Evolutionary conservation across 139 green algal species (phyloP).

Genomic region (Chara braunii): DNA sequence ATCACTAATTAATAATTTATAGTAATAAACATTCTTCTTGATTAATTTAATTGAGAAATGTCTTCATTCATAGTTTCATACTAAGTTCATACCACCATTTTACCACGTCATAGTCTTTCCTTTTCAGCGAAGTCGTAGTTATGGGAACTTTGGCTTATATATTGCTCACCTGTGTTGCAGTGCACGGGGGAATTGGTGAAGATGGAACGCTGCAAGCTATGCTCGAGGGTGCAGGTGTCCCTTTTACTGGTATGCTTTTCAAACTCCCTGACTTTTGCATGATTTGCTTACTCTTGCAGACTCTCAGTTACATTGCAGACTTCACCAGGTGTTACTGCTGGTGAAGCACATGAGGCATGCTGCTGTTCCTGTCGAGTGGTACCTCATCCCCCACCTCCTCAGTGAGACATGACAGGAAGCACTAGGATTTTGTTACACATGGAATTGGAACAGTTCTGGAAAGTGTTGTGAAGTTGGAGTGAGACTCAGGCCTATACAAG

Average conservation of each 20-base stretch:
- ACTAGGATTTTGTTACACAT: slow-evolving; percentile 5
- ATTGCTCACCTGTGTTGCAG: slow-evolving; percentile 13
- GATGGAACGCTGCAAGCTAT: slow-evolving; percentile 29
- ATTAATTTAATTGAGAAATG: too few relatives aligned
- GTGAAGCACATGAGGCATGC: background rate
- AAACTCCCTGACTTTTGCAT: background rate
- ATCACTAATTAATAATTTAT: too few relatives aligned
- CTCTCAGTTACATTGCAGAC: background rate
- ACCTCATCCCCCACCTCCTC: background rate
- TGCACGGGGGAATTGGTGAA: slow-evolving; percentile 35
- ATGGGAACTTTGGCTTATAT: too few relatives aligned
- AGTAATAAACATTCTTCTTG: too few relatives aligned
- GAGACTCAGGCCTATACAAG: too few relatives aligned
- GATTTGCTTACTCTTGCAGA: background rate
- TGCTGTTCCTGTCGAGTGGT: background rate
- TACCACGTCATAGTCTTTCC: too few relatives aligned
- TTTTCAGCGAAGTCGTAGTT: too few relatives aligned
- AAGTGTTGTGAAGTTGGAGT: too few relatives aligned
- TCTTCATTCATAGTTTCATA: too few relatives aligned
- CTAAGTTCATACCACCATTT: too few relatives aligned
- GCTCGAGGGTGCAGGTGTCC: slow-evolving; percentile 11
- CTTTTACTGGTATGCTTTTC: slow-evolving; percentile 20
- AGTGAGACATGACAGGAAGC: background rate
- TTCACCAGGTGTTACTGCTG: background rate
- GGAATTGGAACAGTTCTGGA: too few relatives aligned